phyloP scores from a whole-genome alignment of 768 basidiomycete genomes.

The Boletus reticuloceps region DNA sequence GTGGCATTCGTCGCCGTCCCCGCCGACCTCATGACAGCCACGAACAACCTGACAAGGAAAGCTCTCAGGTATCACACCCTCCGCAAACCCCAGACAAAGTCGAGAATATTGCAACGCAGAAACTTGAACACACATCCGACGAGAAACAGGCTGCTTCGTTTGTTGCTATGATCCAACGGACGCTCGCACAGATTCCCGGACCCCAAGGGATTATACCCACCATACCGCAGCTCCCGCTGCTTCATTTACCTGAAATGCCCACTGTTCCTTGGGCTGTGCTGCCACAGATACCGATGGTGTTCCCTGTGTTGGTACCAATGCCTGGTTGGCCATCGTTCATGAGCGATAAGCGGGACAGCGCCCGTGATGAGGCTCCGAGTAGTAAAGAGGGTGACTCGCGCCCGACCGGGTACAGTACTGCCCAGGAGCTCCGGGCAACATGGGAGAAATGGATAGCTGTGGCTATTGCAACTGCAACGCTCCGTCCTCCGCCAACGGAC shows the following conservation, averaged over 20 bases:
- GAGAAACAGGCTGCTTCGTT: conserved; percentile 47
- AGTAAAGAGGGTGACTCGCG: conserved; percentile 34
- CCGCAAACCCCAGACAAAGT: conserved; percentile 1
- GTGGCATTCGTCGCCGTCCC: conserved; percentile 33
- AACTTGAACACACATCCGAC: conserved; percentile 17
- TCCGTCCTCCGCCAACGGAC: conserved; percentile 42
- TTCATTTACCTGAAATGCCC: conserved; percentile 67
- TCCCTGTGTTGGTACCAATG: conserved; percentile 74
- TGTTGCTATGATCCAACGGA: conserved; percentile 74
- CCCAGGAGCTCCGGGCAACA: conserved; percentile 63
- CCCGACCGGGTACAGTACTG: conserved; percentile 42
- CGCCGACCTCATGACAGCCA: conserved; percentile 15
- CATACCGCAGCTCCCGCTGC: conserved; percentile 46
- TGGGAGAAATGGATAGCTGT: conserved; percentile 78
- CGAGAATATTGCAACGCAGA: conserved; percentile 23
- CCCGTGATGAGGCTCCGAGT: conserved; percentile 25
- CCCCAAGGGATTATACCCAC: conserved; percentile 56
- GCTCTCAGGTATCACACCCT: not conserved
- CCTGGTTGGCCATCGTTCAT: conserved; percentile 66
- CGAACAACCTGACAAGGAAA: conserved; percentile 10
- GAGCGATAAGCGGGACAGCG: conserved; percentile 44
- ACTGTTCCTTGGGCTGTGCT: conserved; percentile 59
- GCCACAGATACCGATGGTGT: conserved; percentile 71
- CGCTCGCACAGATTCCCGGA: conserved; percentile 58
- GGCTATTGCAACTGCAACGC: conserved; percentile 47